Evolutionary conservation across 169 alveolate genomes (phyloP).

Genomic region (Plasmodium yoelii): DNA sequence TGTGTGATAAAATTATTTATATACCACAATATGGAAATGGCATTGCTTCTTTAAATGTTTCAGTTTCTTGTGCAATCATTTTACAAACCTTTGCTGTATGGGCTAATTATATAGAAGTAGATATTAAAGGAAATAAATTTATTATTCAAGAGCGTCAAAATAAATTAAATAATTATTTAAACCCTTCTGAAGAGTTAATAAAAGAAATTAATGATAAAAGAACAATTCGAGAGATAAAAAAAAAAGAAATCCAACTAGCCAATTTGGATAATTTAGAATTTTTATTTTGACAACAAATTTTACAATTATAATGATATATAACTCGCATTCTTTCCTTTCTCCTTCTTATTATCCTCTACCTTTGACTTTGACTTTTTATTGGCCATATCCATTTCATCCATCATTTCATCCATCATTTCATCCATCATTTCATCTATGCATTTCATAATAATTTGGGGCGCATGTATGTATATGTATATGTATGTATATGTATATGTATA

Average conservation of each 20-base stretch:
- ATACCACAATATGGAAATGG: slow-evolving; percentile 92
- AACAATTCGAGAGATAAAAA: background rate
- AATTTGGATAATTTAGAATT: background rate
- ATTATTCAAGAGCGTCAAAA: slow-evolving; percentile 25
- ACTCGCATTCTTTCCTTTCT: background rate
- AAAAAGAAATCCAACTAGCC: background rate
- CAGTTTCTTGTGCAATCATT: slow-evolving; percentile 92
- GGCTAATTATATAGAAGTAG: slow-evolving; percentile 49
- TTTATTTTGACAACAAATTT: background rate
- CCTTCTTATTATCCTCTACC: background rate
- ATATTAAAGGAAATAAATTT: slow-evolving; percentile 39
- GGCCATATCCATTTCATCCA: no score
- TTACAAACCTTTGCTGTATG: slow-evolving; percentile 90
- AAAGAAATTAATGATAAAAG: slow-evolving; percentile 31
- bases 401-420: no score
- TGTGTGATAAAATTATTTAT: slow-evolving; percentile 92
- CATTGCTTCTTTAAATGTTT: slow-evolving; percentile 92
- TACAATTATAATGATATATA: background rate
- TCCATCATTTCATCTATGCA: no score
- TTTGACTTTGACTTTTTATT: no score
- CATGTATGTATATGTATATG: no score
- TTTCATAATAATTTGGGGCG: no score
- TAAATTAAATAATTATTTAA: slow-evolving; percentile 42
- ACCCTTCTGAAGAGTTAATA: slow-evolving; percentile 42
- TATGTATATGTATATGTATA: no score